Evolutionary conservation across 2,329 filamentous ascomycete genomes (phyloP).

Genomic region (Clarireedia sp.): DNA sequence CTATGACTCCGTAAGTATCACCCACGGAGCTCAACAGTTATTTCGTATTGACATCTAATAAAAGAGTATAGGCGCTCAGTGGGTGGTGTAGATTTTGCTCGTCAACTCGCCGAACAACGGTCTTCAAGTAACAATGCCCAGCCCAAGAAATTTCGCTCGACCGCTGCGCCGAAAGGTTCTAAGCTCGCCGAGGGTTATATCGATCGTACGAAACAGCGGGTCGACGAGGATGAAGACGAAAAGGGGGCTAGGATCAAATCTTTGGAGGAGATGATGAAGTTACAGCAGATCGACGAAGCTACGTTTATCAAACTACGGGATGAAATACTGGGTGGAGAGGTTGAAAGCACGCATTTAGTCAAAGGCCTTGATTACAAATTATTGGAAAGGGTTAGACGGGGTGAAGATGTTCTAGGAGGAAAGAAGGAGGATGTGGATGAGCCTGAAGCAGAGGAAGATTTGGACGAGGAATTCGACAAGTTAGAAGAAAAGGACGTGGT

Average conservation of each 20-base stretch:
- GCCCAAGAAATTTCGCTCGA: slow-evolving; percentile 71
- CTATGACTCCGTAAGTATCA: slow-evolving; percentile 78
- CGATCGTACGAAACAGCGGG: slow-evolving; percentile 66
- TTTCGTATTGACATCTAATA: neutral
- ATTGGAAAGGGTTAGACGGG: slow-evolving; percentile 58
- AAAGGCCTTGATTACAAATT: slow-evolving; percentile 88
- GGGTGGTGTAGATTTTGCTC: slow-evolving; percentile 63
- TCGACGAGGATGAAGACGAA: slow-evolving; percentile 43
- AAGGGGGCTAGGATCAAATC: slow-evolving; percentile 62
- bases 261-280: slow-evolving; percentile 72
- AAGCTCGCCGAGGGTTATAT: slow-evolving; percentile 74
- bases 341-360: slow-evolving; percentile 74
- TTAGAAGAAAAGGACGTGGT: slow-evolving; percentile 48
- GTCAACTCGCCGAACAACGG: slow-evolving; percentile 68
- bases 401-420: slow-evolving; percentile 30
- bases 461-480: slow-evolving; percentile 60
- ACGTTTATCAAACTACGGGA: slow-evolving; percentile 69
- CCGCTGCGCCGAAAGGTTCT: slow-evolving; percentile 71
- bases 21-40: neutral
- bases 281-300: slow-evolving; percentile 72
- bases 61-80: slow-evolving; percentile 12
- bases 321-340: slow-evolving; percentile 75
- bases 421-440: slow-evolving; percentile 22
- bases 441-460: slow-evolving; percentile 32
- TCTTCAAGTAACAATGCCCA: slow-evolving; percentile 19